phyloP scores from a whole-genome alignment of 2,329 filamentous ascomycete species.

The Penicillium sp. region DNA sequence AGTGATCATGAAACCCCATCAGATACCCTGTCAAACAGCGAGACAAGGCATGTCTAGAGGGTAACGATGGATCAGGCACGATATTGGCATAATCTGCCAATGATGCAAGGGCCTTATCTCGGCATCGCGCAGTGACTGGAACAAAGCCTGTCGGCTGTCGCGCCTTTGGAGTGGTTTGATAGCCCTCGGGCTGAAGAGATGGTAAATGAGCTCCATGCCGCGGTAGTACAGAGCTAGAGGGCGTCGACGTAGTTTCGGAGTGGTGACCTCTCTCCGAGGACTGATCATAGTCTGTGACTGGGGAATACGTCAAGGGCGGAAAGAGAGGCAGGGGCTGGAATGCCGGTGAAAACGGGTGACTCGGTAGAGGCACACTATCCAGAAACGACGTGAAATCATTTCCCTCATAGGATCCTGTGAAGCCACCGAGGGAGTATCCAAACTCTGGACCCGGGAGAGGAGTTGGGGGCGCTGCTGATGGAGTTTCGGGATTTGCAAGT shows the following conservation, averaged over 20 bases:
- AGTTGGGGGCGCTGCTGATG: constrained; percentile 29
- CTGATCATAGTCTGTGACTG: constrained; percentile 35
- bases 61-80: constrained; percentile 34
- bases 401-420: constrained; percentile 34
- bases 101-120: constrained; percentile 35
- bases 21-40: constrained; percentile 43
- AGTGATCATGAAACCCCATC: constrained; percentile 43
- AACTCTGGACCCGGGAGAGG: constrained; percentile 35
- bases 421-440: constrained; percentile 27
- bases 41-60: constrained; percentile 43
- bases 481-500: constrained; percentile 19
- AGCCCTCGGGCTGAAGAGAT: constrained; percentile 41
- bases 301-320: constrained; percentile 35
- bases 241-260: constrained; percentile 28
- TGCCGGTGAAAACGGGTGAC: constrained; percentile 41
- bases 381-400: constrained; percentile 45
- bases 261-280: constrained; percentile 26
- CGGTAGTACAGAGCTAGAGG: constrained; percentile 41
- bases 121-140: constrained; percentile 40
- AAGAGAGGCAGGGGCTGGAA: constrained; percentile 44
- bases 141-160: constrained; percentile 39
- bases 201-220: constrained; percentile 43
- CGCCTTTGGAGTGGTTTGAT: constrained; percentile 32
- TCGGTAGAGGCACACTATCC: constrained; percentile 43
- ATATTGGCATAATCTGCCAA: constrained; percentile 38